Conservation (phyloP, 2,329 filamentous ascomycete species). For the Sarocladium strictum region DNA sequence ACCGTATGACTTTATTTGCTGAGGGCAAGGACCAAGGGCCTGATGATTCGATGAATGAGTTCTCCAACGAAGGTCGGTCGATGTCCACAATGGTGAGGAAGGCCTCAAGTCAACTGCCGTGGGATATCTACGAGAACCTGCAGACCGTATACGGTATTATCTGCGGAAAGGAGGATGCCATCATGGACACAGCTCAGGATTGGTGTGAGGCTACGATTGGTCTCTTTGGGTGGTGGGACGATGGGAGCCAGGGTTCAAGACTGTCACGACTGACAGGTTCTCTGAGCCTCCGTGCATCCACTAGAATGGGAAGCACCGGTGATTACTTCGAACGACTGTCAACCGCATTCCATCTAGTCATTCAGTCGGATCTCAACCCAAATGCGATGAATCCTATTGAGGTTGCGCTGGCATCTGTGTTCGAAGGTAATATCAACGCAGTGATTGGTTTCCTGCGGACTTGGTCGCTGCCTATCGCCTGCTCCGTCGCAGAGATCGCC, state of each 20-base stretch:
- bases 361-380: constrained; percentile 66
- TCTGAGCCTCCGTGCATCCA: constrained; percentile 32
- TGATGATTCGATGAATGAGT: constrained; percentile 20
- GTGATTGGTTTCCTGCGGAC: constrained; percentile 67
- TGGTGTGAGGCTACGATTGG: constrained; percentile 88
- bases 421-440: constrained; percentile 76
- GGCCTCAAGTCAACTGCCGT: constrained; percentile 82
- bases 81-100: constrained; percentile 64
- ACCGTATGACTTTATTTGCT: constrained; percentile 69
- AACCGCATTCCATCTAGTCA: constrained; percentile 62
- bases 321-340: constrained; percentile 71
- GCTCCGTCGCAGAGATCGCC: constrained; percentile 76
- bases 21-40: constrained; percentile 57
- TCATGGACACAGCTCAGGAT: constrained; percentile 73
- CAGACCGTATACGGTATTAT: constrained; percentile 75
- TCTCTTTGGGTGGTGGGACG: constrained; percentile 88
- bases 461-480: constrained; percentile 76
- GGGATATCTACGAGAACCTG: constrained; percentile 83
- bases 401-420: constrained; percentile 72
- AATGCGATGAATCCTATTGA: constrained; percentile 72
- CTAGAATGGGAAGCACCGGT: constrained; percentile 48
- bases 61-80: constrained; percentile 39
- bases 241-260: constrained; percentile 43
- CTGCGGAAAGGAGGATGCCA: constrained; percentile 67
- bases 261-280: constrained; percentile 30